Conservation (phyloP, 805 yeast species). For the Candida pseudoglaebosa region DNA sequence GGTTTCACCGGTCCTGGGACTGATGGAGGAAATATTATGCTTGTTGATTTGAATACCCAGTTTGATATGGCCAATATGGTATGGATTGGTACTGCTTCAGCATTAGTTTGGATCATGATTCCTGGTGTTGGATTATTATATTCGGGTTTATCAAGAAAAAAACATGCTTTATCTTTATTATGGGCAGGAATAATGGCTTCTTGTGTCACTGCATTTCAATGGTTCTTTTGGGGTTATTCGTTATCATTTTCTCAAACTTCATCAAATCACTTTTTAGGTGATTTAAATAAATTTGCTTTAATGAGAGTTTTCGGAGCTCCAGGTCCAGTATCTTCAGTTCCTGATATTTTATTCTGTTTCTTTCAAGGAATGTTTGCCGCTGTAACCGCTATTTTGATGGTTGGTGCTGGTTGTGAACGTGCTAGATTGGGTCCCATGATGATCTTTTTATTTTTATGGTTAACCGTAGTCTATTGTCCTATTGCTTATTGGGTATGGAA, state of each 20-base stretch:
- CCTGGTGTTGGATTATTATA: constrained; percentile 94
- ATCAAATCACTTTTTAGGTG: constrained; percentile 67
- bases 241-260: constrained; percentile 68
- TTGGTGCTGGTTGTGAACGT: constrained; percentile 98
- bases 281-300: constrained; percentile 74
- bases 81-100: constrained; percentile 76
- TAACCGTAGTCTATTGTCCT: constrained; percentile 93
- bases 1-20: constrained; percentile 59
- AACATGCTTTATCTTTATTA: constrained; percentile 88
- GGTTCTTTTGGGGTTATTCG: constrained; percentile 99
- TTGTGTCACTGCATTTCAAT: constrained; percentile 81
- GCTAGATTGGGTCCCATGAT: constrained; percentile 96
- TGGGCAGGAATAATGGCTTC: constrained; percentile 94
- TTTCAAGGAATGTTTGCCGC: constrained; percentile 98
- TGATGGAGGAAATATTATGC: constrained; percentile 72
- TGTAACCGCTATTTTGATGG: constrained; percentile 87
- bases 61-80: constrained; percentile 77
- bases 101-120: constrained; percentile 90
- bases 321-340: constrained; percentile 62
- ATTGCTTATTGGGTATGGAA: constrained; percentile 99
- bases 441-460: constrained; percentile 90
- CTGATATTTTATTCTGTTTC: constrained; percentile 84
- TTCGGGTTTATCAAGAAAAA: constrained; percentile 90
- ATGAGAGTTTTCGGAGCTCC: constrained; percentile 82
- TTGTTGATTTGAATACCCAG: constrained; percentile 64